These are phyloP conservation scores for Aspergillus uvarum DNA, from an alignment of 2,329 filamentous ascomycete species.

Conservation along the genomic window DNA sequence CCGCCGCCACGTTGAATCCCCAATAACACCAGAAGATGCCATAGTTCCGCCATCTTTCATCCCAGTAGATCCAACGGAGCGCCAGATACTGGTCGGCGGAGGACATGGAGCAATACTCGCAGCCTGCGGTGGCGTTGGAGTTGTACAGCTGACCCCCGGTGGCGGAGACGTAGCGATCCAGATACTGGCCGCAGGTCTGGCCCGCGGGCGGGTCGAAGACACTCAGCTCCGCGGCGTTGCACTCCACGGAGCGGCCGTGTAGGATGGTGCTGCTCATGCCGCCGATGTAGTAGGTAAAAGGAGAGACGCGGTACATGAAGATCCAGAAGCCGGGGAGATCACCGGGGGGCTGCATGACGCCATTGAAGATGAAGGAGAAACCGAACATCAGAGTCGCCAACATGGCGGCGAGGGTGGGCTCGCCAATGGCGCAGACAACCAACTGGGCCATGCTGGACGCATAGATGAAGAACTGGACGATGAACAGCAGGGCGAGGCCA, in stretches of 20 bases:
- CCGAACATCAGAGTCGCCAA: conserved; percentile 74
- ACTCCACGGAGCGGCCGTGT: not conserved
- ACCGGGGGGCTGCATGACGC: conserved; percentile 65
- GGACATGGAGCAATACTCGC: conserved; percentile 6
- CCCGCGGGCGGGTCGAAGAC: conserved; percentile 3
- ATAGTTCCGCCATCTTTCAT: conserved; percentile 7
- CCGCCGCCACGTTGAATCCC: not conserved
- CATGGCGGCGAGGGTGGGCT: conserved; percentile 72
- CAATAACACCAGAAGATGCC: conserved; percentile 8
- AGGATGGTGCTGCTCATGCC: conserved; percentile 2
- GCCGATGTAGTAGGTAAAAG: conserved; percentile 45
- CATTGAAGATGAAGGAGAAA: conserved; percentile 76
- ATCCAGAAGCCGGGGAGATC: conserved; percentile 67
- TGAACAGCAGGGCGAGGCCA: conserved; percentile 73
- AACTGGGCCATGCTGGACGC: conserved; percentile 78
- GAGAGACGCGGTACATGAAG: conserved; percentile 60
- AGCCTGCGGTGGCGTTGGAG: not conserved
- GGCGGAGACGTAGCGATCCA: conserved; percentile 1
- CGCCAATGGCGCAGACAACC: conserved; percentile 72
- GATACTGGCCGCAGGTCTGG: conserved; percentile 4
- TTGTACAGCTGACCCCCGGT: conserved; percentile 2
- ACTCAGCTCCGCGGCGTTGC: not conserved
- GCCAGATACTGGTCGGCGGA: conserved; percentile 1
- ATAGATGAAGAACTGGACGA: conserved; percentile 74
- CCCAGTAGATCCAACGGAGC: conserved; percentile 2